phyloP scores from a whole-genome alignment of 1,139 yeast species.

The Protomyces arabidopsidicola region DNA sequence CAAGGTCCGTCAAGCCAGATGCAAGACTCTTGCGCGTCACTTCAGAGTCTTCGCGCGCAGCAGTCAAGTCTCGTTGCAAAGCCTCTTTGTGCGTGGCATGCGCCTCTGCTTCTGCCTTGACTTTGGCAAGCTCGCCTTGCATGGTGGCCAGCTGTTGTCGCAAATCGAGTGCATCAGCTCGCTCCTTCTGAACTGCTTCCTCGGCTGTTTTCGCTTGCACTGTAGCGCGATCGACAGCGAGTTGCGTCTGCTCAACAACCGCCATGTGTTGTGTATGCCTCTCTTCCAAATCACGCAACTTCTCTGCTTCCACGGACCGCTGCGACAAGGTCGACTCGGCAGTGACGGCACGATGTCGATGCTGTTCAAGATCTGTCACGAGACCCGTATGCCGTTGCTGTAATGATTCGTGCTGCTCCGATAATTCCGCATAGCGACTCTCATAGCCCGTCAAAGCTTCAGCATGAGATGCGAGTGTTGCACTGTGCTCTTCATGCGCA shows the following conservation, averaged over 20 bases:
- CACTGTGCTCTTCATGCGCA: conserved; percentile 2
- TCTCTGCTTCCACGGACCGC: not conserved
- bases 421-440: conserved; percentile 2
- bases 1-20: not conserved
- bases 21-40: conserved; percentile 4
- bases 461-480: not conserved
- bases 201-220: conserved; percentile 11
- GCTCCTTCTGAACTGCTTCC: not conserved
- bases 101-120: conserved; percentile 3
- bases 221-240: conserved; percentile 13
- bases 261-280: conserved; percentile 13
- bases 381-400: not conserved
- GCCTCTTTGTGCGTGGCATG: conserved; percentile 4
- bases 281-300: conserved; percentile 13
- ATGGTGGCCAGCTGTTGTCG: conserved; percentile 1
- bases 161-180: not conserved
- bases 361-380: conserved; percentile 8
- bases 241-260: conserved; percentile 2
- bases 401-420: conserved; percentile 5
- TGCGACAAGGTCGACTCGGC: conserved; percentile 7
- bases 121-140: conserved; percentile 5
- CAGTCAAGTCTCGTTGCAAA: not conserved
- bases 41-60: conserved; percentile 12
- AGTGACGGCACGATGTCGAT: conserved; percentile 5
- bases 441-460: conserved; percentile 9